Percentiles rank a stretch among this genome's conserved stretches.
Conservation (phyloP, 129 eudicot species). For the Apium graveolens region DNA sequence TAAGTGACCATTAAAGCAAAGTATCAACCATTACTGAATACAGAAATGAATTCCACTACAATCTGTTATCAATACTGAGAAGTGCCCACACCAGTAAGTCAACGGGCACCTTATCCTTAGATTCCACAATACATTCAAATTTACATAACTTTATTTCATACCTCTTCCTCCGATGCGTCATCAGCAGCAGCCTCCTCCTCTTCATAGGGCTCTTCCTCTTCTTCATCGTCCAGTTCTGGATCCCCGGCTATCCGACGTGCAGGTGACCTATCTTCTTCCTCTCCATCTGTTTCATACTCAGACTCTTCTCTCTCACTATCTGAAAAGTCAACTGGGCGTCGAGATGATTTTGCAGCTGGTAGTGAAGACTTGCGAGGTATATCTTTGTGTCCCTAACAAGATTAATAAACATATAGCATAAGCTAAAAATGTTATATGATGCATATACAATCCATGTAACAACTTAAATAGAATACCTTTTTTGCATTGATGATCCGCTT, state of each 20-base stretch:
- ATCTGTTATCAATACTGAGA: neutral
- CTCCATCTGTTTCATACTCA: slow-evolving; percentile 97
- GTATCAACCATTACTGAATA: neutral
- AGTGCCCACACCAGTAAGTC: neutral
- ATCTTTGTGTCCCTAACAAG: slow-evolving; percentile 51
- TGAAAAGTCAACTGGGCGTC: slow-evolving; percentile 71
- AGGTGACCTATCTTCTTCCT: slow-evolving; percentile 66
- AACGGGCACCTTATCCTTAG: neutral
- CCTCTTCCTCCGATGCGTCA: slow-evolving; percentile 82
- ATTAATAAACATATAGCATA: slow-evolving; percentile 6
- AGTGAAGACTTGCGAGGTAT: slow-evolving; percentile 60
- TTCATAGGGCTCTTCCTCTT: slow-evolving; percentile 53
- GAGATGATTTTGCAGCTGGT: slow-evolving; percentile 53
- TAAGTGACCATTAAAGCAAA: neutral
- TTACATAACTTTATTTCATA: slow-evolving; percentile 14
- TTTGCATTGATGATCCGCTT: slow-evolving; percentile 87
- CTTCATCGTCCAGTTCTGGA: slow-evolving; percentile 50
- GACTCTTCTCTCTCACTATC: slow-evolving; percentile 89
- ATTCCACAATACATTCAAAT: neutral
- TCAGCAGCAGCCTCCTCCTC: slow-evolving; percentile 58
- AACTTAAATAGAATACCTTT: slow-evolving; percentile 44
- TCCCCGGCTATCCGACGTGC: slow-evolving; percentile 47
- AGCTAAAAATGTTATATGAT: neutral
- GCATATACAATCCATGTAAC: neutral
- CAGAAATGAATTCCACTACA: neutral